Conservation (phyloP, 2,329 filamentous ascomycete species). For the Colletotrichum theobromicola region DNA sequence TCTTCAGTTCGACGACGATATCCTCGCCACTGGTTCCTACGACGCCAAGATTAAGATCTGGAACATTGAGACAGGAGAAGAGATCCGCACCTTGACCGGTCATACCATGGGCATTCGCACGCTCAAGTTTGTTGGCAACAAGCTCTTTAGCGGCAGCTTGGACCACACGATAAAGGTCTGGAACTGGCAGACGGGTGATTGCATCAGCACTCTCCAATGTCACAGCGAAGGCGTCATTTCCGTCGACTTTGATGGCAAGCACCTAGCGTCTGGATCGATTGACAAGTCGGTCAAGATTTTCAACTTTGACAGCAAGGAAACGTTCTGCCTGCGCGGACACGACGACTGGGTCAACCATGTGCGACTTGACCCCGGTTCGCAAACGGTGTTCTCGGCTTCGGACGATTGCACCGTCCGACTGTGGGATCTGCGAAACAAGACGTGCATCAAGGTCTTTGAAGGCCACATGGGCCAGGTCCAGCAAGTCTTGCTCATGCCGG, state of each 20-base stretch:
- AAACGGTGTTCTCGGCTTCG: conserved; percentile 89
- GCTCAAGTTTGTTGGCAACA: conserved; percentile 90
- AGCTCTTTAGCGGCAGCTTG: conserved; percentile 88
- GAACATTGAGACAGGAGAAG: conserved; percentile 88
- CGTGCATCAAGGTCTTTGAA: conserved; percentile 76
- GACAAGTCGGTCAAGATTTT: conserved; percentile 92
- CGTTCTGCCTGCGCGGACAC: conserved; percentile 82
- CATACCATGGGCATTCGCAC: conserved; percentile 86
- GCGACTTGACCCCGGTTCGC: conserved; percentile 79
- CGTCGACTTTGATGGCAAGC: conserved; percentile 84
- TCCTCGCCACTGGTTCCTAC: conserved; percentile 93
- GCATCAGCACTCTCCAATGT: conserved; percentile 79
- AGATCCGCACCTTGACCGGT: conserved; percentile 82
- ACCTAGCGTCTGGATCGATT: conserved; percentile 86
- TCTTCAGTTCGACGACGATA: conserved; percentile 77
- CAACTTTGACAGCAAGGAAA: conserved; percentile 85
- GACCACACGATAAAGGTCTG: conserved; percentile 90
- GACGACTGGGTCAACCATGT: conserved; percentile 98
- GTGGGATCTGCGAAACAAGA: conserved; percentile 88
- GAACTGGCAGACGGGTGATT: conserved; percentile 94
- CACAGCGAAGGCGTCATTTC: conserved; percentile 86
- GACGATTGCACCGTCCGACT: conserved; percentile 92
- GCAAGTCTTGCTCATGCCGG: conserved; percentile 82
- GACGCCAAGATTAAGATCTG: conserved; percentile 96
- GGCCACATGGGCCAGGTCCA: conserved; percentile 97